Percentiles rank a stretch among this genome's conserved stretches.
Conservation (phyloP, 2,329 filamentous ascomycete genomes). For the Aaosphaeria arxii region DNA sequence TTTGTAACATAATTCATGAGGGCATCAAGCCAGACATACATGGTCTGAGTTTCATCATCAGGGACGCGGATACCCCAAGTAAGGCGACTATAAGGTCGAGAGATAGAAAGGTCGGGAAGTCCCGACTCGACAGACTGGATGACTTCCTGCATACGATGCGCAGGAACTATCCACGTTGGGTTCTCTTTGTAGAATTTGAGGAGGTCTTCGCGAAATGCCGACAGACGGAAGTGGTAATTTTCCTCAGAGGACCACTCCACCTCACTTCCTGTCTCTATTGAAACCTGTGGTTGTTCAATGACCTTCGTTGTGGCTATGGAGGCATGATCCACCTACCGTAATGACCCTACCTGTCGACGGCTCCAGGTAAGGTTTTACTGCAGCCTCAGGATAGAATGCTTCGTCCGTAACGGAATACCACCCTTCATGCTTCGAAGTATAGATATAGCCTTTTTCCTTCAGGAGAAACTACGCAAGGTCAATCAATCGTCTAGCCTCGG, state of each 20-base stretch:
- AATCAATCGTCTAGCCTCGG: slow-evolving; percentile 4
- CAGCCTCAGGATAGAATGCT: slow-evolving; percentile 82
- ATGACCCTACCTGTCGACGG: slow-evolving; percentile 79
- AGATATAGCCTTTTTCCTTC: slow-evolving; percentile 72
- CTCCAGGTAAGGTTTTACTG: slow-evolving; percentile 71
- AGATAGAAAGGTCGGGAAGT: slow-evolving; percentile 85
- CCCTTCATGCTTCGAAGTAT: slow-evolving; percentile 81
- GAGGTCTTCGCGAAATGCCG: slow-evolving; percentile 73
- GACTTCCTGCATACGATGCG: slow-evolving; percentile 72
- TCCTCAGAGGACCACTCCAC: slow-evolving; percentile 93
- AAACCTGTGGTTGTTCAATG: slow-evolving; percentile 46
- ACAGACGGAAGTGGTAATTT: slow-evolving; percentile 94
- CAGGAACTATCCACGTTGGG: slow-evolving; percentile 73
- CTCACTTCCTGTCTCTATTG: slow-evolving; percentile 82
- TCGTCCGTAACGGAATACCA: slow-evolving; percentile 98
- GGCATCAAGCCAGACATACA: slow-evolving; percentile 98
- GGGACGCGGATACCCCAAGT: slow-evolving; percentile 89
- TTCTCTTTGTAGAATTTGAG: slow-evolving; percentile 77
- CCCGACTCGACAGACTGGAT: slow-evolving; percentile 72
- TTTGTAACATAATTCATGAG: slow-evolving; percentile 91
- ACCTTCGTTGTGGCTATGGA: not conserved
- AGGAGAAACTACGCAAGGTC: slow-evolving; percentile 57
- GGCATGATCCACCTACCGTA: slow-evolving; percentile 53
- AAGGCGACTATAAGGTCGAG: slow-evolving; percentile 72
- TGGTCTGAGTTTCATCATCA: slow-evolving; percentile 78